phyloP scores from a whole-genome alignment of 2,329 filamentous ascomycete species.

The Paramyrothecium sp. region DNA sequence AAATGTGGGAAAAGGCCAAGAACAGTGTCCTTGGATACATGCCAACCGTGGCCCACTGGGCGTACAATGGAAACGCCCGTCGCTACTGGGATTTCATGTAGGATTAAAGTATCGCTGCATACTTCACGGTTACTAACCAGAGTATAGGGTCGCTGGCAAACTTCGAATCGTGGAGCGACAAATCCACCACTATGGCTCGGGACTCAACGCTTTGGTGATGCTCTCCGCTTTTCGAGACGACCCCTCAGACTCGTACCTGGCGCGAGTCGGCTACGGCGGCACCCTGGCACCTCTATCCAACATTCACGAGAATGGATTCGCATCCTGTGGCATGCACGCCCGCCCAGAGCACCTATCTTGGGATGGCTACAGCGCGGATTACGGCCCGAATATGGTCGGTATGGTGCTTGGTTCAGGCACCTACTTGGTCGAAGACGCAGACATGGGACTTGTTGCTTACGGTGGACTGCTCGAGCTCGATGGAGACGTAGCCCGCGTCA shows the following conservation, averaged over 20 bases:
- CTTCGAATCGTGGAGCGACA: constrained; percentile 38
- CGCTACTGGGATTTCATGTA: constrained; percentile 60
- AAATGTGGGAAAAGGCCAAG: constrained; percentile 46
- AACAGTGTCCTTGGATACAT: constrained; percentile 54
- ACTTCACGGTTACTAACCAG: constrained; percentile 1
- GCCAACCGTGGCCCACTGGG: constrained; percentile 59
- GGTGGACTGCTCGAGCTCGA: constrained; percentile 38
- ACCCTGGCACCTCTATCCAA: constrained; percentile 52
- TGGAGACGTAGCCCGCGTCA: constrained; percentile 28
- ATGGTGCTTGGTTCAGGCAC: constrained; percentile 47
- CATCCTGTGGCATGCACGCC: constrained; percentile 54
- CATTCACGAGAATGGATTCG: constrained; percentile 54
- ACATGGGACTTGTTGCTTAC: constrained; percentile 47
- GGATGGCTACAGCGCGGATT: constrained; percentile 58
- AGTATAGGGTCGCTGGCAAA: constrained; percentile 35
- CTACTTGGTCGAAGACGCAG: constrained; percentile 44
- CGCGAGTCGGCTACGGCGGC: constrained; percentile 55
- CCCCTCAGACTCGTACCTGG: constrained; percentile 44
- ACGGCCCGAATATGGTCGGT: constrained; percentile 54
- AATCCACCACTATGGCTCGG: constrained; percentile 60
- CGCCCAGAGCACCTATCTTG: constrained; percentile 54
- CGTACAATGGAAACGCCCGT: constrained; percentile 60
- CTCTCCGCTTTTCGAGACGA: constrained; percentile 48
- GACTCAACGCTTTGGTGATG: constrained; percentile 54
- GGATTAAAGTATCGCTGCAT: constrained; percentile 9